Base-by-base conservation (phyloP, 495 filamentous ascomycete genomes). In the Daldinia loculata region DNA sequence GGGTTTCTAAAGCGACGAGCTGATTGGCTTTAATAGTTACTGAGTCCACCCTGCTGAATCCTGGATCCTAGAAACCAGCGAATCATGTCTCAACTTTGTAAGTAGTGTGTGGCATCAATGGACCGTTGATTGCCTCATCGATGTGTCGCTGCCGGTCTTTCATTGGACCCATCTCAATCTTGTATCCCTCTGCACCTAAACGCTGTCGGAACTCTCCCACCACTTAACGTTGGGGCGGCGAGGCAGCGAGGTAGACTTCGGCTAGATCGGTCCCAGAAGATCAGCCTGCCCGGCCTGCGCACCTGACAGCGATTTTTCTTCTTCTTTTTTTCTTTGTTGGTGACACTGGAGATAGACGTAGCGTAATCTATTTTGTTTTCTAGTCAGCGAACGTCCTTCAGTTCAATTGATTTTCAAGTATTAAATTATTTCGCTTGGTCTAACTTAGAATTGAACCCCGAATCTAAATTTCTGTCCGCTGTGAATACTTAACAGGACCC, bases 231-330 rank as follows among this genome's bases (percentile, higher is more conserved):
- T 66, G 22, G n/a, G n/a, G 56, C 34, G 9, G 32, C 34, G 30
- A 43, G 27, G 30, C 32, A 34, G 32, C 32, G 32, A 34, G 32
- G 32, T 6, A 50, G 19, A 7, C 53, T 9, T 59, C 65, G 70
- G 70, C 15, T 65, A 55, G 29, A 22, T 72, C 70, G 70, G 70
- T 24, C 61, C 26, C 26, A 73, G 30, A 73, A 69, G 41, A 62
- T 73, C 50, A 56, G 51, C 70, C 70, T 69, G 59, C 29, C 22
- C 6, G 17, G 8, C 41, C 26, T 29, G 39, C 41, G 55, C 56
- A 68, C 64, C 52, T 71, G 62, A 71, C 67, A 56, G 30, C 45
- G 29, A 66, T 56, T 29, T 56, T 24, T 56, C 22, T 56, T 34
- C n/a, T n/a, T n/a, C n/a, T n/a, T 34, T 24, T n/a, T 9, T 52